A percentile compares a stretch with the other conserved stretches of the same genome.
Evolutionary conservation across 441 rosid genomes (phyloP).

Genomic region (Erodium moschatum): DNA sequence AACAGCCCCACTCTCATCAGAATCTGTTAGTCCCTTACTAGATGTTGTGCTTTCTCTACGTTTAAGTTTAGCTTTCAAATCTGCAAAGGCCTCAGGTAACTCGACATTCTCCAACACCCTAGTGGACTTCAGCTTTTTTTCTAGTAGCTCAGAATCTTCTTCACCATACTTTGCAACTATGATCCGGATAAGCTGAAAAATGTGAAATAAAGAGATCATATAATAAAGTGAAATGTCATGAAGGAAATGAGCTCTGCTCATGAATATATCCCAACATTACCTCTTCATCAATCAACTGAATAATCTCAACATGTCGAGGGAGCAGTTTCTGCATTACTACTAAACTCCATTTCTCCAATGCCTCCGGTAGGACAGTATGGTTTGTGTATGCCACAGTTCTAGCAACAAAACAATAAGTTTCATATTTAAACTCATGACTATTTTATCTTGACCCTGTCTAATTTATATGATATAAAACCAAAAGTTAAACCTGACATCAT

Average conservation of each 20-base stretch:
- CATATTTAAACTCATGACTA: not conserved
- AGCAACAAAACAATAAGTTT: not conserved
- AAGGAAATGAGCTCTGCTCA: not conserved
- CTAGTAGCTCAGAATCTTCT: conserved; percentile 44
- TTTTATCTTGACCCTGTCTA: not conserved
- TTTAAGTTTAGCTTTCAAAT: conserved; percentile 47
- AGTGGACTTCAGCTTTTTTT: conserved; percentile 68
- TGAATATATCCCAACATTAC: conserved; percentile 33
- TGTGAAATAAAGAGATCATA: not conserved
- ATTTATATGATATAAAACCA: not conserved
- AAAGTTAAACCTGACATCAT: not conserved
- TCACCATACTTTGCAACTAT: conserved; percentile 68
- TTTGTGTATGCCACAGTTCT: conserved; percentile 96
- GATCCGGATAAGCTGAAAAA: conserved; percentile 51
- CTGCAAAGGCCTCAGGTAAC: conserved; percentile 59
- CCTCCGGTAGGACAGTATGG: conserved; percentile 94
- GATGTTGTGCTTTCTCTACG: conserved; percentile 25
- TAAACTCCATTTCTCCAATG: conserved; percentile 95
- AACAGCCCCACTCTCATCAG: conserved; percentile 27
- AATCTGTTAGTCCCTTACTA: not conserved
- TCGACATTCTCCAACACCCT: conserved; percentile 86
- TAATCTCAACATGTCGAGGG: conserved; percentile 85
- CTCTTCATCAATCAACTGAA: conserved; percentile 89
- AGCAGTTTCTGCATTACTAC: conserved; percentile 76
- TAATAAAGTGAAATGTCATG: not conserved